Evolutionary conservation across 2,329 filamentous ascomycete species (phyloP), one percentile per base, ranked within the genome.

Genomic region (Phialophora chinensis): DNA sequence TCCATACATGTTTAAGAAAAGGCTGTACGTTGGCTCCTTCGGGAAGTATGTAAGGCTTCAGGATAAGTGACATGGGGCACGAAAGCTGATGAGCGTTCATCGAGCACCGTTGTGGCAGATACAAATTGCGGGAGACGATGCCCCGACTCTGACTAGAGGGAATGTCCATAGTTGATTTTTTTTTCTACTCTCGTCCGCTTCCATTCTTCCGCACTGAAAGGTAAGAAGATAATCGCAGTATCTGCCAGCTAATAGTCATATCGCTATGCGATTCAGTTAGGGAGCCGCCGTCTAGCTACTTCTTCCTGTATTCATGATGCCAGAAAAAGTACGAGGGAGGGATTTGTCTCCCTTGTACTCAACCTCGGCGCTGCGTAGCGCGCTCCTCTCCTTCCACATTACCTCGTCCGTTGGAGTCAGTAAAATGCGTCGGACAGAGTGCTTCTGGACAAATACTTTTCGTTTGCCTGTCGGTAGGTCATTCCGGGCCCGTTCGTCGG

Each of bases 201-300:
- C 14, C 38, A 44, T 5, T 44, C 38, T 44, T n/a, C 38, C 17
- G 17, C 38, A 44, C 38, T 44, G 38, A 44, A 44, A 44, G 38
- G 17, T n/a, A 44, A 44, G 38, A 42, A n/a, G 38, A 44, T 44
- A 44, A 17, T 44, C 17, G 38, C 38, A n/a, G 17, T 20, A 44
- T 44, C 38, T 44, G 38, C 38, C 38, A 44, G 38, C 38, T 44
- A 44, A 44, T n/a, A 42, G 14, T 44, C 38, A 44, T 44, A 44
- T n/a, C 38, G 17, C 38, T 44, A 44, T 44, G 38, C 17, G n/a
- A 44, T 5, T 44, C 14, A 8, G 38, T n/a, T 17, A 8, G 1
- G 38, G 38, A n/a, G 17, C 38, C 38, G 38, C 38, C 38, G 2
- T 44, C 38, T 44, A 44, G 38, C 5, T n/a, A n/a, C 38, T n/a